Base-by-base conservation (phyloP, 1,284 basidiomycete genomes). In the Rhodofomes roseus region DNA sequence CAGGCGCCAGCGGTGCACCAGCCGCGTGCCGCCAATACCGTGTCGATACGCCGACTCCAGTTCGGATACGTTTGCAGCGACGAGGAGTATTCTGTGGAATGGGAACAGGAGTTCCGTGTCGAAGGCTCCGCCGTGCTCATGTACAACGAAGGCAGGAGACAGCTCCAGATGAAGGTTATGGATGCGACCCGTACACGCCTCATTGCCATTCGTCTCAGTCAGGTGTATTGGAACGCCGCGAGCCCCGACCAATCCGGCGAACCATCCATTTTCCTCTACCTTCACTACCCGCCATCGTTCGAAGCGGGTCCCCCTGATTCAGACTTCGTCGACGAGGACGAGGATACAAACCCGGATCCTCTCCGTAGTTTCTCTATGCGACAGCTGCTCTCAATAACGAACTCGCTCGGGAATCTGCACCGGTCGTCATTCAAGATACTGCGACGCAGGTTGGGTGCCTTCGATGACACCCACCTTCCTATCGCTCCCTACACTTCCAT, bases 11-110 rank as follows among this genome's bases (percentile, higher is more conserved):
- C 69, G 5, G 48, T 58, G 3, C 61, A 73, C 14, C 69, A 81
- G 6, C 63, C 68, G n/a, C 31, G 11, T 11, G 4, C 31, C 4
- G 55, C 62, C 3, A 62, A 67, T 18, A 51, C 57, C 12, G 70
- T 80, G 12, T 60, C 58, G 2, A 61, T 84, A 50, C 61, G 58
- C 5, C 68, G 72, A 1, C 66, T 88, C 25, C 76, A 78, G 58
- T 75, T 86, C 63, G 83, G 84, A 16, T 84, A 82, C 81, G 73
- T 78, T 60, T 85, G 81, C 62, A 75, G 80, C 36, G 82, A 85
- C 65, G 68, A 73, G 11, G 76, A 78, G 0, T 82, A 82, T 62
- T 87, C 85, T 5, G 71, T 81, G 53, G 85, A 87, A 70, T 82
- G 80, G 76, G 82, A 85, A 69, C 68, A 74, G 40, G 46, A 60